Conservation (phyloP, 805 yeast genomes). For the Pichia nakasei region DNA sequence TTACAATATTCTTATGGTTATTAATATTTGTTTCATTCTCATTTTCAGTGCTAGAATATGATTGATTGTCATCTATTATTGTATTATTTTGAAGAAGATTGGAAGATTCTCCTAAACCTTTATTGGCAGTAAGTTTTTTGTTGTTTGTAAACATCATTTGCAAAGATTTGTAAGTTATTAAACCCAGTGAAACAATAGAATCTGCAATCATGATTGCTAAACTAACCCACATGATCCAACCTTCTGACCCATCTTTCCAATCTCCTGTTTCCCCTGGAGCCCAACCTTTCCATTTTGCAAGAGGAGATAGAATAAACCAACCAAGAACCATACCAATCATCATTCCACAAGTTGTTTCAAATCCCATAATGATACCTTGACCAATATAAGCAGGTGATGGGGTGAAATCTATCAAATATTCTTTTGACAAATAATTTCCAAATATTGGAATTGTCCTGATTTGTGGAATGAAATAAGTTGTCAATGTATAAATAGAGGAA, state of each 20-base stretch:
- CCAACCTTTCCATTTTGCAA: conserved; percentile 67
- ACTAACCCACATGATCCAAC: conserved; percentile 95
- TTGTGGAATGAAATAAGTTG: conserved; percentile 66
- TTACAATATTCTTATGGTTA: neutral
- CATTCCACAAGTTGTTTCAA: conserved; percentile 87
- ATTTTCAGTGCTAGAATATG: conserved; percentile 6
- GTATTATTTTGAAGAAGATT: neutral
- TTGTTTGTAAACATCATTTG: neutral
- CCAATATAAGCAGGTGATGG: conserved; percentile 97
- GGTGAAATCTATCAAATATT: conserved; percentile 79
- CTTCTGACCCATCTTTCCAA: conserved; percentile 92
- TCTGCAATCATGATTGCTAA: conserved; percentile 91
- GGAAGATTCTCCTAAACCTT: neutral
- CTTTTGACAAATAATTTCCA: conserved; percentile 51
- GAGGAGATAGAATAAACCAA: conserved; percentile 87
- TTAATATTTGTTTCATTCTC: neutral
- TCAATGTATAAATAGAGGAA: conserved; percentile 65
- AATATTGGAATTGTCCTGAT: conserved; percentile 65
- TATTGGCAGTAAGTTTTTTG: neutral
- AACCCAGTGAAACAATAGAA: conserved; percentile 63
- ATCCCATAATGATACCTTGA: conserved; percentile 96
- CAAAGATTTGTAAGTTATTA: conserved; percentile 5
- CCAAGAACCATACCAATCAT: conserved; percentile 82
- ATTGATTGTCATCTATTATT: neutral
- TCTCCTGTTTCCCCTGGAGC: conserved; percentile 85